phyloP scores from a whole-genome alignment of 106 monocot species.

The Triglochin maritima region DNA sequence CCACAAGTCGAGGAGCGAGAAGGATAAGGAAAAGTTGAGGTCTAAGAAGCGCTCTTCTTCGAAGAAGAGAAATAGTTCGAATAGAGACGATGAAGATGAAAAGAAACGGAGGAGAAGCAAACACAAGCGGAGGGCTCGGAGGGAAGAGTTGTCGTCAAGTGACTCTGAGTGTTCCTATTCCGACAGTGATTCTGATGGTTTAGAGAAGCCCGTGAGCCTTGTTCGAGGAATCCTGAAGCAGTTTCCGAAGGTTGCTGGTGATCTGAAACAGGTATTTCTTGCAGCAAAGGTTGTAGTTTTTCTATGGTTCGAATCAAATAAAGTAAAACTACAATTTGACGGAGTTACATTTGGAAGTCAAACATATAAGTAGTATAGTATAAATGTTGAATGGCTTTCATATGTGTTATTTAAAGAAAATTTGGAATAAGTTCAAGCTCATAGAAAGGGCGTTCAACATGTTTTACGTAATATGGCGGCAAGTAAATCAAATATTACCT shows the following conservation, averaged over 20 bases:
- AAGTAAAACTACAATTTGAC: not conserved
- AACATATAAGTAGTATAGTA: not conserved
- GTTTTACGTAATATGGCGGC: too few species aligned
- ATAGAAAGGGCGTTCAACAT: too few species aligned
- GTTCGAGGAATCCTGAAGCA: slow-evolving; percentile 12
- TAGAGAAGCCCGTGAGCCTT: slow-evolving; percentile 4
- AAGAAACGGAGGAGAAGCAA: slow-evolving; percentile 6
- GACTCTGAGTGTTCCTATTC: not conserved
- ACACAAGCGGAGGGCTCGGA: slow-evolving; percentile 7
- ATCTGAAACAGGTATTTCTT: slow-evolving; percentile 21
- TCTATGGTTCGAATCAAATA: not conserved
- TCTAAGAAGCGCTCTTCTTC: not conserved
- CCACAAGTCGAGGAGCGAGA: slow-evolving; percentile 11
- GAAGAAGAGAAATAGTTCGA: slow-evolving; percentile 6
- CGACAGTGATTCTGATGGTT: not conserved
- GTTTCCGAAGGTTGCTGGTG: slow-evolving; percentile 25
- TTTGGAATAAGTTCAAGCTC: too few species aligned
- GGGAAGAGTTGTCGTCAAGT: not conserved
- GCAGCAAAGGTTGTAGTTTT: not conserved
- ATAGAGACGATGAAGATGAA: slow-evolving; percentile 6
- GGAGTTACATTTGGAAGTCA: not conserved
- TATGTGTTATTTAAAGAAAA: too few species aligned
- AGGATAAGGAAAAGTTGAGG: slow-evolving; percentile 4
- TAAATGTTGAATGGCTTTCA: too few species aligned
- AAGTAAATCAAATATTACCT: too few species aligned